A percentile compares a stretch with the other conserved stretches of the same genome.
These are phyloP conservation scores for Calonectria hawksworthii DNA, from an alignment of 2,329 filamentous ascomycete species.

Conservation along the genomic window DNA sequence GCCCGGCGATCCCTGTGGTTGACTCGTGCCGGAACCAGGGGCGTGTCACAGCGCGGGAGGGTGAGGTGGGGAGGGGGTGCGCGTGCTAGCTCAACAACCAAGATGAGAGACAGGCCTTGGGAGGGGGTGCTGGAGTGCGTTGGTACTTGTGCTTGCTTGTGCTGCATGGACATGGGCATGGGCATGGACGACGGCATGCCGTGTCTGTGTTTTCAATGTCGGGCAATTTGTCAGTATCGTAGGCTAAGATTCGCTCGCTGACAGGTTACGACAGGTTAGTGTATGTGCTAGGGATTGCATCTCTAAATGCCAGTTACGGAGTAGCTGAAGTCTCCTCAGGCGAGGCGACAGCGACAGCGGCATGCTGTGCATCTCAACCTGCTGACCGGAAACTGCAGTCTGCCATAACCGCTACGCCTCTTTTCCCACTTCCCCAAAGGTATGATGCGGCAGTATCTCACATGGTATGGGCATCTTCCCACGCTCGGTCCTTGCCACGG, in stretches of 20 bases:
- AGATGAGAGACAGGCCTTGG: background rate
- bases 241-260: conserved; percentile 1
- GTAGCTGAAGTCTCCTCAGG: background rate
- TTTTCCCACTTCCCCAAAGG: background rate
- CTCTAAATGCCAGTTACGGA: background rate
- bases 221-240: conserved; percentile 16
- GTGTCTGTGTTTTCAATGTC: conserved; percentile 12
- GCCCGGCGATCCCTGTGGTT: conserved; percentile 27
- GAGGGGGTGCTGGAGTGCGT: background rate
- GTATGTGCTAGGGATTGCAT: background rate
- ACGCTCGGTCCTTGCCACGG: background rate
- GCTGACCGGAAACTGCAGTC: background rate
- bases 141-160: conserved; percentile 2
- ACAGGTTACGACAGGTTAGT: background rate
- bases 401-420: background rate
- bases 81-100: background rate
- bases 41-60: conserved; percentile 10
- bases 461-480: background rate
- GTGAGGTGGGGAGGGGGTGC: background rate
- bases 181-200: background rate
- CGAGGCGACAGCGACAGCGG: background rate
- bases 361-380: conserved; percentile 3
- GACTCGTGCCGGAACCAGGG: conserved; percentile 19
- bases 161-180: background rate
- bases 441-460: background rate